Base-by-base conservation (phyloP, 345 rosid genomes). In the Ceriops tagal region DNA sequence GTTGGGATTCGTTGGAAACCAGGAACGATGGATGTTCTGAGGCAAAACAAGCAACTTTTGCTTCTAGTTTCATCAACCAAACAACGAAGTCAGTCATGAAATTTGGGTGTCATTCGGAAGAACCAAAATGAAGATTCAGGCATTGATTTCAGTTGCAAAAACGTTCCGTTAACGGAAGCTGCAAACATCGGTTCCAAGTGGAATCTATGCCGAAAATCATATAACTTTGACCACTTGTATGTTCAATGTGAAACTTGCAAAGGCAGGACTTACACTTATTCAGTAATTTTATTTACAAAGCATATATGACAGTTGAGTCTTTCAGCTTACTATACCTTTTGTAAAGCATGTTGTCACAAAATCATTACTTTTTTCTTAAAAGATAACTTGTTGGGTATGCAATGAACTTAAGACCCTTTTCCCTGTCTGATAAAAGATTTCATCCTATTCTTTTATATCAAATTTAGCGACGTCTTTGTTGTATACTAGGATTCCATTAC, bases 101-200 rank as follows among this genome's bases (percentile, higher is more conserved):
- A 83, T 57, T 92, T 92, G 90, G 98, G 99, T 56, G 74, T 95
- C 71, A 88, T 90, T 66, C 87, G 96, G 92, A 87, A 72, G 84
- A 93, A 90, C 77, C 84, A 75, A 73, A 10, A 34, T 32, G 88
- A 87, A 26, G 96, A 82, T 71, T 68, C 84, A 58, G 98, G 93
- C 31, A 75, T 63, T 68, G 82, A 76, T 73, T 95, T 95, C 83
- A 86, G 98, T 74, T 77, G 61, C n/a, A 74, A 79, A 69, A 78
- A 89, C 73, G 72, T 95, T 81, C 77, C 90, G 64, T 68, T 76
- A 30, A 83, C 66, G 72, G 89, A 75, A 15, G 64, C 51, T 64
- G 75, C 79, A 32, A 75, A 74, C 70, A 64, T 65, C 70, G 47
- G 63, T 53, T 68, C 93, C 49, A 69, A 52, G 57, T 95, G 98